A percentile compares a stretch with the other conserved stretches of the same genome.
Conservation (phyloP, 768 basidiomycete genomes). For the Vararia minispora region DNA sequence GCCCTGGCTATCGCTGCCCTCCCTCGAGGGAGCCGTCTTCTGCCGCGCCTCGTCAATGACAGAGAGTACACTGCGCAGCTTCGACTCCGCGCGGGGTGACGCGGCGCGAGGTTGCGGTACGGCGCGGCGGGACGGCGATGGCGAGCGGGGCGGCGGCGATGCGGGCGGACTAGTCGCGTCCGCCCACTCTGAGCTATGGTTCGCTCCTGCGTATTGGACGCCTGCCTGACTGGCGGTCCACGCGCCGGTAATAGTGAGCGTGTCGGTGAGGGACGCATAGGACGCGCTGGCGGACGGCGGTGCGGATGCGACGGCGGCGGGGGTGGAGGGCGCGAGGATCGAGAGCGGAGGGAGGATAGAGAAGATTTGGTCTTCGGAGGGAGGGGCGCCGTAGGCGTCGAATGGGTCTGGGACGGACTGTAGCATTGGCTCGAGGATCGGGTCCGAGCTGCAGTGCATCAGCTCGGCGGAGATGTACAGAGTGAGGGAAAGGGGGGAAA, state of each 20-base stretch:
- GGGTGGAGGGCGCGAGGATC: constrained; percentile 48
- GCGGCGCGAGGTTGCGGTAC: constrained; percentile 14
- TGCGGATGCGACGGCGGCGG: constrained; percentile 47
- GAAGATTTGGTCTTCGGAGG: constrained; percentile 85
- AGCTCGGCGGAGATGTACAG: constrained; percentile 5
- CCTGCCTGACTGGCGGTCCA: constrained; percentile 19
- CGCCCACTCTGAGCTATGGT: constrained; percentile 45
- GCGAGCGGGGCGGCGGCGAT: constrained; percentile 15
- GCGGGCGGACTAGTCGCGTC: constrained; percentile 8
- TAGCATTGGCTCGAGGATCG: constrained; percentile 83
- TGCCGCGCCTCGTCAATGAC: constrained; percentile 54
- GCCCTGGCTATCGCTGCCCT: no score
- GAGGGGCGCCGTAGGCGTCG: constrained; percentile 82
- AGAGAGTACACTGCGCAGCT: constrained; percentile 62
- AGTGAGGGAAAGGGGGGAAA: constrained; percentile 6
- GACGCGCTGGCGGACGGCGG: constrained; percentile 18
- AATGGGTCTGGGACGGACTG: constrained; percentile 88
- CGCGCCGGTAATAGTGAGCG: constrained; percentile 2
- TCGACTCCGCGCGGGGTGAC: constrained; percentile 30
- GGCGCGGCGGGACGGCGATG: constrained; percentile 12
- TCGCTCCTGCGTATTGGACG: constrained; percentile 8
- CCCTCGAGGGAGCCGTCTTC: constrained; percentile 17
- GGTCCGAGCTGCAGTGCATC: constrained; percentile 52
- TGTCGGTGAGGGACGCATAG: constrained; percentile 9
- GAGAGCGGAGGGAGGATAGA: constrained; percentile 84